Base-by-base conservation (phyloP, 257 asterid species). In the Nicotiana attenuata region DNA sequence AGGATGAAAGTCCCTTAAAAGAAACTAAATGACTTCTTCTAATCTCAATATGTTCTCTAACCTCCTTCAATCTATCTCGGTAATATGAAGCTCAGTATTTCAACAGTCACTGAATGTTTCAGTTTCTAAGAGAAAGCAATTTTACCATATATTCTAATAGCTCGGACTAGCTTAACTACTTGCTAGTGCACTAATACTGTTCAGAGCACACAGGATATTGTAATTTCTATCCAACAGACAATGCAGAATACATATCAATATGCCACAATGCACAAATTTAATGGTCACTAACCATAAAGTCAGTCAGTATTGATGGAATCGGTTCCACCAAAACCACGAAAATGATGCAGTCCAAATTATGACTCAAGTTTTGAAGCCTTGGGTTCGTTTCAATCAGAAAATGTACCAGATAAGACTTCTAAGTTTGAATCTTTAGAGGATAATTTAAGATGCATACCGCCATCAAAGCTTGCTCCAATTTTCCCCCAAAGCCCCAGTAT, bases 401-500 rank as follows among this genome's bases (percentile, higher is more conserved):
- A 22, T 61, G 7, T 10, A 61, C 17, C 29, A 22, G 14, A 22
- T 19, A 59, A 8, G 10, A 59, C 24, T 59, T n/a, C 65, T 7
- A 59, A 59, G 28, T 59, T 59, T 7, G 65, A n/a, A 59, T n/a
- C 26, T n/a, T 59, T n/a, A 59, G 28, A 5, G n/a, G 55, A 65
- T 61, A 87, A 81, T 31, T 68, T 22, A 77, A 83, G 60, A 68
- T 11, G 65, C 35, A 41, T 93, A 94, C 98, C 91, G 95, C 92
- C 61, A 92, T 77, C 77, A 94, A 82, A 84, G 97, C 90, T 84
- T 90, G 93, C 88, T 94, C 97, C 10, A 92, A 92, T 85, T 78
- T 89, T 73, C 91, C 87, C 6, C 98, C 97, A 59, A 92, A 94
- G 76, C 97, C 98, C 97, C 97, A 94, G 82, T 91, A 94, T 7